phyloP scores from a whole-genome alignment of 2,329 filamentous ascomycete genomes.

The Magnaporthiopsis rhizophila region DNA sequence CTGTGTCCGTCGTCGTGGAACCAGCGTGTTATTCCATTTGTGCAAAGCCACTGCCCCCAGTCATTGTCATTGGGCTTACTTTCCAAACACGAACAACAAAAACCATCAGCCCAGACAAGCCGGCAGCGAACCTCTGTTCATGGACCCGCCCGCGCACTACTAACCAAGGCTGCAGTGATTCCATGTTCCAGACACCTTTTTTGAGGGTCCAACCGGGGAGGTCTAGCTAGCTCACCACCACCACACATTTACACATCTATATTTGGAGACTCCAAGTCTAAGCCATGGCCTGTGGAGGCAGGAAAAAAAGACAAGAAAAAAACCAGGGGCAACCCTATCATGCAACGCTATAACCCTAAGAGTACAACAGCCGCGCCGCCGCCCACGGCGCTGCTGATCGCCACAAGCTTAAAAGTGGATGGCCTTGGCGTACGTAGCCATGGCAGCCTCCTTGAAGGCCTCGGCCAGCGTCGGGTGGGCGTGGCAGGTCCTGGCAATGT shows the following conservation, averaged over 20 bases:
- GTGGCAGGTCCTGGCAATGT: constrained; percentile 90
- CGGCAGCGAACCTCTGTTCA: background rate
- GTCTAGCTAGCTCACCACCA: background rate
- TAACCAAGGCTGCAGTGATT: background rate
- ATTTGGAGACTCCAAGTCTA: background rate
- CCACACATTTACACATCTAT: background rate
- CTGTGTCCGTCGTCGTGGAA: background rate
- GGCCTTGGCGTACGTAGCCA: constrained; percentile 91
- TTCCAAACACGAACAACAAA: background rate
- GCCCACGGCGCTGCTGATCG: constrained; percentile 2
- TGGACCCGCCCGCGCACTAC: background rate
- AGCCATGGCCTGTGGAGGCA: background rate
- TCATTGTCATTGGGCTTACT: background rate
- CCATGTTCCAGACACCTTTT: background rate
- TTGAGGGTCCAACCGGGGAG: background rate
- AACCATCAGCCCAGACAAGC: background rate
- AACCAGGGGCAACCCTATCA: constrained; percentile 4
- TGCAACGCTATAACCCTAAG: constrained; percentile 6
- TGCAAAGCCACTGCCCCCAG: too few species aligned
- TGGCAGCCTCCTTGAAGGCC: constrained; percentile 99
- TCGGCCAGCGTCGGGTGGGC: constrained; percentile 93
- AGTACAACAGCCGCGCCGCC: constrained; percentile 4
- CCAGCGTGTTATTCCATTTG: background rate
- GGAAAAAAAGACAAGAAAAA: background rate
- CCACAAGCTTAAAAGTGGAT: constrained; percentile 71